phyloP scores from a whole-genome alignment of 83 land plant genomes.

The Diphasiastrum complanatum region DNA sequence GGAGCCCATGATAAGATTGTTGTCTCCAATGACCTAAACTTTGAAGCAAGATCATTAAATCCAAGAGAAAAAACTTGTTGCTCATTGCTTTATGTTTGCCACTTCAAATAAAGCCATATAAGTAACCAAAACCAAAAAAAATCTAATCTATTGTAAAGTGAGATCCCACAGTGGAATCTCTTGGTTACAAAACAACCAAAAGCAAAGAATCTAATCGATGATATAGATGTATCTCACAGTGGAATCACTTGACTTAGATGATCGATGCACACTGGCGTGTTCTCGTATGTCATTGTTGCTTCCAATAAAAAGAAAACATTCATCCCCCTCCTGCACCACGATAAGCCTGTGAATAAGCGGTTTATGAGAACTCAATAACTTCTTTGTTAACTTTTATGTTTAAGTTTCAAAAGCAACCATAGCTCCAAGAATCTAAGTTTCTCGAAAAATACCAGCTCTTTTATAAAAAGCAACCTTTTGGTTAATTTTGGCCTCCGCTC shows the following conservation, averaged over 20 bases:
- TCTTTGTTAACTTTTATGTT: too few relatives aligned
- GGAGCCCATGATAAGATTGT: constrained; percentile 91
- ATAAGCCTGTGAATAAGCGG: background rate
- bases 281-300: constrained; percentile 85
- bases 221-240: too few relatives aligned
- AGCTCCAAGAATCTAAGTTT: too few relatives aligned
- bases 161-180: background rate
- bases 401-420: too few relatives aligned
- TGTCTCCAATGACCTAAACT: constrained; percentile 64
- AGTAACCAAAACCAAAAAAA: background rate
- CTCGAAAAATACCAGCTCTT: too few relatives aligned
- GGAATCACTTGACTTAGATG: constrained; percentile 61
- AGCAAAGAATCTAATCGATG: too few relatives aligned
- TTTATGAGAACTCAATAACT: too few relatives aligned
- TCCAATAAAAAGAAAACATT: constrained; percentile 51
- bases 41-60: background rate
- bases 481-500: too few relatives aligned
- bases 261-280: constrained; percentile 70
- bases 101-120: constrained; percentile 4
- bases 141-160: too few relatives aligned
- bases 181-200: background rate
- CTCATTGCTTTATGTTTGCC: background rate
- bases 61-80: background rate
- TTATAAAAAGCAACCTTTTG: too few relatives aligned
- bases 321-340: constrained; percentile 47